Base-by-base conservation (phyloP, 257 asterid genomes). In the Fraxinus quadrangulata region DNA sequence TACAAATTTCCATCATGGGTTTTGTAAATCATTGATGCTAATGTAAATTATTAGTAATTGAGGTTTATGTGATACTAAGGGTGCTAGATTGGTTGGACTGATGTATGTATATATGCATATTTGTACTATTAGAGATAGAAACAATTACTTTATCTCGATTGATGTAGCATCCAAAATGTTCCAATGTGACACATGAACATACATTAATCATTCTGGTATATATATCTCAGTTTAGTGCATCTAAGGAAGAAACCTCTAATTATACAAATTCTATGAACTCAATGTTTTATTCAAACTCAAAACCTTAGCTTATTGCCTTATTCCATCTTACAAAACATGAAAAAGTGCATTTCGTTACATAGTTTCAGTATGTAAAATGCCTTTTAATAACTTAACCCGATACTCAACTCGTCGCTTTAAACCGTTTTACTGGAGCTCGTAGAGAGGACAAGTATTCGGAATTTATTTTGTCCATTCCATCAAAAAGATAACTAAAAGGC, bases 401-500 rank as follows among this genome's bases (percentile, higher is more conserved):
- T 71, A 54, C 42, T 84, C 79, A 79, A 77, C 78, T 73, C 51
- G 78, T 23, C 61, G 83, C 75, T 71, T 78, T 74, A 36, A 71
- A 73, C 16, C 95, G 90, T 21, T 79, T 77, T 3, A 92, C 93
- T 1, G 98, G 98, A 79, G 97, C 98, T 85, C 87, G 84, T 39
- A 96, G 81, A 75, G 98, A 88, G 37, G 91, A 84, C 19, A 92
- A 47, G 78, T 87, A 92, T 31, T 80, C 76, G 0, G 85, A 87
- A 51, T 96, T 97, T 71, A 88, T 80, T 59, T 85, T 87, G 31
- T 85, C 89, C 28, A 90, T 75, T 63, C 97, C 99, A 5, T 96
- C 94, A 33, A 88, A 96, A 65, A 96, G 88, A 85, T 92, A 92
- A 85, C 84, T 84, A 79, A 87, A 93, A 37, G 99, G 98, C 67